Percentiles rank a stretch among this genome's conserved stretches.
These are phyloP conservation scores for Quercus cerris DNA, from an alignment of 306 rosid species.

Conservation along the genomic window DNA sequence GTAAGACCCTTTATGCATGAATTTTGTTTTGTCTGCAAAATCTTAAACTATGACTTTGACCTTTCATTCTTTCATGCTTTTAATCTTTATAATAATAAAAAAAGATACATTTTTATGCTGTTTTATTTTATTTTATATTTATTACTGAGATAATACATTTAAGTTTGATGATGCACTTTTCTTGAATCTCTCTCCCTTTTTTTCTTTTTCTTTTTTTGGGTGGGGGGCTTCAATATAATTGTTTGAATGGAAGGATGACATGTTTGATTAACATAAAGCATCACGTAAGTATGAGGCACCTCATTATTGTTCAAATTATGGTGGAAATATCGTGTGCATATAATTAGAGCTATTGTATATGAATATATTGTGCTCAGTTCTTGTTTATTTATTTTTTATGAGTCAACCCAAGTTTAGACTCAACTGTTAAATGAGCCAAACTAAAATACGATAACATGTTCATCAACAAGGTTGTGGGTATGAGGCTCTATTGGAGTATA, in stretches of 20 bases:
- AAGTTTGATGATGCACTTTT: not conserved
- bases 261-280: not conserved
- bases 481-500: too few relatives aligned
- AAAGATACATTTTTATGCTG: not conserved
- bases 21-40: not conserved
- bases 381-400: too few relatives aligned
- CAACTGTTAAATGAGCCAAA: too few relatives aligned
- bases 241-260: not conserved
- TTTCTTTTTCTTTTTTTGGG: not conserved
- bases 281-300: not conserved
- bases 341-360: too few relatives aligned
- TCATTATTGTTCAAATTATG: not conserved
- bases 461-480: too few relatives aligned
- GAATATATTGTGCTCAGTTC: too few relatives aligned
- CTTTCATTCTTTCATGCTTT: not conserved
- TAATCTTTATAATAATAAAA: not conserved
- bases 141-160: not conserved
- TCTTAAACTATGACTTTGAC: not conserved
- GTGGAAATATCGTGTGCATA: not conserved
- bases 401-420: too few relatives aligned
- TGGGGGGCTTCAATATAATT: not conserved
- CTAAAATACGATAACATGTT: too few relatives aligned
- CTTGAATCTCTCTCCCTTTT: not conserved
- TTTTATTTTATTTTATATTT: not conserved
- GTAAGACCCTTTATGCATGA: conserved; percentile 31